A percentile compares a stretch with the other conserved stretches of the same genome.
phyloP scores from a whole-genome alignment of 116 monocot species.

The Zostera marina region DNA sequence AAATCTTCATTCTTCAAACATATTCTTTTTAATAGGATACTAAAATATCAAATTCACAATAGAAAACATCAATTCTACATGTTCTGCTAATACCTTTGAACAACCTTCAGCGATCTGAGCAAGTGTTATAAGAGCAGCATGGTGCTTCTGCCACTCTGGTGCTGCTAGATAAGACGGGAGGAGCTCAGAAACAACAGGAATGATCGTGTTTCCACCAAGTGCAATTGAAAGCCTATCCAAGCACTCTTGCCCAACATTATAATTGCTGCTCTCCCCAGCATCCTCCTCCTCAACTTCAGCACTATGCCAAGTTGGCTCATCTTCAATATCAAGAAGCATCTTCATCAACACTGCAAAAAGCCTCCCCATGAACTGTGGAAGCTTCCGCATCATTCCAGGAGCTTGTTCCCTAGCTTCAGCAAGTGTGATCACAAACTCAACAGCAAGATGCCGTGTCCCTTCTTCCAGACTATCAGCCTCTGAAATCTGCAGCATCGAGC shows the following conservation, averaged over 20 bases:
- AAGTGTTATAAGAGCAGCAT: constrained; percentile 77
- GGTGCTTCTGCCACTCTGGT: constrained; percentile 85
- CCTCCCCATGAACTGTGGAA: constrained; percentile 69
- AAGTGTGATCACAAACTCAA: constrained; percentile 87
- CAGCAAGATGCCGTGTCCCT: constrained; percentile 62
- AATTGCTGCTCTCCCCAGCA: constrained; percentile 79
- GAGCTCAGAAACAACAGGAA: constrained; percentile 68
- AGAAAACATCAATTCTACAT: background rate
- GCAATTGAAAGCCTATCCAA: constrained; percentile 67
- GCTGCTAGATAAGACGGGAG: constrained; percentile 46
- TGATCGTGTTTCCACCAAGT: constrained; percentile 76
- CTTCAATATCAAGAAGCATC: constrained; percentile 73
- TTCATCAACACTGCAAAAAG: constrained; percentile 81
- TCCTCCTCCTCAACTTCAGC: constrained; percentile 75
- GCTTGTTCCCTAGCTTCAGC: constrained; percentile 81
- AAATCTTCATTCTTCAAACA: too few relatives aligned
- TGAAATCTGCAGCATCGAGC: constrained; percentile 81
- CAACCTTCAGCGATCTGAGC: constrained; percentile 96
- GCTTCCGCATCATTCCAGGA: constrained; percentile 75
- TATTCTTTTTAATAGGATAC: too few relatives aligned
- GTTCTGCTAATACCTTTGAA: constrained; percentile 45
- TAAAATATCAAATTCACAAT: background rate
- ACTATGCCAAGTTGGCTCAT: constrained; percentile 64
- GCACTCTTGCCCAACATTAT: constrained; percentile 69
- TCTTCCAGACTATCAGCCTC: constrained; percentile 73